Conservation (phyloP, 2,329 filamentous ascomycete genomes). For the Sporothrix pseudoabietina region DNA sequence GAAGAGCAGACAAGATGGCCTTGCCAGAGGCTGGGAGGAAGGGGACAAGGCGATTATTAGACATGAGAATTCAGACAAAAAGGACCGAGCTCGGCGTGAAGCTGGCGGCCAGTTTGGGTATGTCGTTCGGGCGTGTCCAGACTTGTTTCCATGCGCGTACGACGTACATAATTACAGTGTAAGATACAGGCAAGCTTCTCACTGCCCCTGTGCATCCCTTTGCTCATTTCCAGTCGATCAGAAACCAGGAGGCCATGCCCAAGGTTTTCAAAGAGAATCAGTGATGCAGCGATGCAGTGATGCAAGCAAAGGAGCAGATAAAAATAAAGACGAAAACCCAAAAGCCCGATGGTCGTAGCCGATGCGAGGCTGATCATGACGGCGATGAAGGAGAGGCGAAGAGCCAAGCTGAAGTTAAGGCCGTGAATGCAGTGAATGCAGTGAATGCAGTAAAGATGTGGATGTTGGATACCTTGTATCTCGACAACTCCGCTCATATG, state of each 20-base stretch:
- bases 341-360: neutral
- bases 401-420: neutral
- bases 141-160: neutral
- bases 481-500: neutral
- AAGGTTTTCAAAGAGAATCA: no score
- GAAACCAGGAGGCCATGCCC: constrained; percentile 10
- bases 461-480: neutral
- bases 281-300: neutral
- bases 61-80: neutral
- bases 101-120: neutral
- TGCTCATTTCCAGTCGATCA: constrained; percentile 20
- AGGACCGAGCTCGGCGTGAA: constrained; percentile 6
- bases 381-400: neutral
- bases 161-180: neutral
- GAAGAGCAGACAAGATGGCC: neutral
- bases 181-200: neutral
- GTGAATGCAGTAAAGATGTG: neutral
- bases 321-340: neutral
- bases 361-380: neutral
- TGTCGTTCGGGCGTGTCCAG: neutral
- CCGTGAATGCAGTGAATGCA: neutral
- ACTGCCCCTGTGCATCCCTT: constrained; percentile 21
- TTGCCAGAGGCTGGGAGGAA: constrained; percentile 7
- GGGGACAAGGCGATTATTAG: neutral
- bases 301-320: neutral